Conservation (phyloP, 352 stramenopile genomes). For the Aphanomyces stellatus region DNA sequence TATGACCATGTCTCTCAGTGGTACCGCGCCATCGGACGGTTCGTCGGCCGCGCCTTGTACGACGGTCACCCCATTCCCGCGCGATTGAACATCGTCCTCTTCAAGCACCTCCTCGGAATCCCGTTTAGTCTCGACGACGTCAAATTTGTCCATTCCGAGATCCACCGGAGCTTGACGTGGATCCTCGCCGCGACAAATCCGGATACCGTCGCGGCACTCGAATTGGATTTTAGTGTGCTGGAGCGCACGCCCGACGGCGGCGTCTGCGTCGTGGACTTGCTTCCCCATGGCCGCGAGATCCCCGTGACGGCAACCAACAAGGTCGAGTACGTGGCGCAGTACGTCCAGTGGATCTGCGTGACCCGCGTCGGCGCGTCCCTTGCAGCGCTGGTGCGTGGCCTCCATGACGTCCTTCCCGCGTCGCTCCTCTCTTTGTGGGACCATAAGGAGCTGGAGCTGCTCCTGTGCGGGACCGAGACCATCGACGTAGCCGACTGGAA, state of each 20-base stretch:
- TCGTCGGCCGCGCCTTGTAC: constrained; percentile 55
- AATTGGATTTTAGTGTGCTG: constrained; percentile 3
- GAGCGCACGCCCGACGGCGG: constrained; percentile 26
- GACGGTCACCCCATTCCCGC: constrained; percentile 68
- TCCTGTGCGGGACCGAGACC: constrained; percentile 88
- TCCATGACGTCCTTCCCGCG: constrained; percentile 94
- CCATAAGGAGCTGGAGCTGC: constrained; percentile 96
- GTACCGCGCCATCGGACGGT: constrained; percentile 59
- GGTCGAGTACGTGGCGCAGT: constrained; percentile 86
- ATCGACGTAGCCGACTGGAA: constrained; percentile 75
- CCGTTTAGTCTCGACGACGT: constrained; percentile 75
- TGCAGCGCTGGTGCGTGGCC: constrained; percentile 75
- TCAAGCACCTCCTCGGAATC: constrained; percentile 71
- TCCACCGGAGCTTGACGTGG: constrained; percentile 75
- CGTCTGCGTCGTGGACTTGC: constrained; percentile 71
- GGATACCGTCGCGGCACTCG: not conserved
- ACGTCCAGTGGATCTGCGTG: constrained; percentile 94
- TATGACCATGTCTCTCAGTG: not conserved
- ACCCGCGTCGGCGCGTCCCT: constrained; percentile 88
- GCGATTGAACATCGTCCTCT: constrained; percentile 54
- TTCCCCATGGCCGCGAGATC: constrained; percentile 79
- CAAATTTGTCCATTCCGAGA: constrained; percentile 62
- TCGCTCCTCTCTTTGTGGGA: constrained; percentile 94
- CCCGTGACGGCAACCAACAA: constrained; percentile 95
- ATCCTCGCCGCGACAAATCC: constrained; percentile 22